Conservation (phyloP, 2,329 filamentous ascomycete species). For the Thelonectria blattea region DNA sequence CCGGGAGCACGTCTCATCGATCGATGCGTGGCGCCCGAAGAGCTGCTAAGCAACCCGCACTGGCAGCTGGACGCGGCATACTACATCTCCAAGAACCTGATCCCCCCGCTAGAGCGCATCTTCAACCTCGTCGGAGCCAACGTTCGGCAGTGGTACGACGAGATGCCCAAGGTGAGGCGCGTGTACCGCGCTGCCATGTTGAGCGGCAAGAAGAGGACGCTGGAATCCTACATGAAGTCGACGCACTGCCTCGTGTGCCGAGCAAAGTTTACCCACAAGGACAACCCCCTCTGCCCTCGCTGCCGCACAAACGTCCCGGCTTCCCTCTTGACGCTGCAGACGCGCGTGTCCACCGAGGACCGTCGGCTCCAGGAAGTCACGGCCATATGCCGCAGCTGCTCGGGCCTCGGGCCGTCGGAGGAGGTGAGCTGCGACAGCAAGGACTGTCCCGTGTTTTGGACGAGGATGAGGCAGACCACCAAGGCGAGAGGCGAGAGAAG, state of each 20-base stretch:
- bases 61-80: slow-evolving; percentile 90
- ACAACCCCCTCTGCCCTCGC: slow-evolving; percentile 58
- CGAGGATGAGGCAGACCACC: slow-evolving; percentile 67
- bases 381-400: slow-evolving; percentile 80
- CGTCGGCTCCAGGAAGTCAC: slow-evolving; percentile 68
- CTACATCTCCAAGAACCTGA: slow-evolving; percentile 95
- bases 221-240: slow-evolving; percentile 92
- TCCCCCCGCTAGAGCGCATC: slow-evolving; percentile 92
- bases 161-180: slow-evolving; percentile 91
- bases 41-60: slow-evolving; percentile 76
- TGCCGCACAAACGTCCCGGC: slow-evolving; percentile 63
- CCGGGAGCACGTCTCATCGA: slow-evolving; percentile 87
- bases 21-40: slow-evolving; percentile 87
- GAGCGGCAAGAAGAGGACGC: slow-evolving; percentile 65
- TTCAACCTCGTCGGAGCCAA: slow-evolving; percentile 96
- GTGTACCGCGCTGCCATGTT: slow-evolving; percentile 53
- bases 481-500: slow-evolving; percentile 50
- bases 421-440: slow-evolving; percentile 86
- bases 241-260: slow-evolving; percentile 79
- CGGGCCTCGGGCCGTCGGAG: slow-evolving; percentile 73
- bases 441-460: slow-evolving; percentile 93
- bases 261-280: slow-evolving; percentile 38
- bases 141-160: slow-evolving; percentile 89
- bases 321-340: slow-evolving; percentile 69
- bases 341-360: slow-evolving; percentile 67